phyloP scores from a whole-genome alignment of 2,329 filamentous ascomycete species.

The Ascosphaera apis region DNA sequence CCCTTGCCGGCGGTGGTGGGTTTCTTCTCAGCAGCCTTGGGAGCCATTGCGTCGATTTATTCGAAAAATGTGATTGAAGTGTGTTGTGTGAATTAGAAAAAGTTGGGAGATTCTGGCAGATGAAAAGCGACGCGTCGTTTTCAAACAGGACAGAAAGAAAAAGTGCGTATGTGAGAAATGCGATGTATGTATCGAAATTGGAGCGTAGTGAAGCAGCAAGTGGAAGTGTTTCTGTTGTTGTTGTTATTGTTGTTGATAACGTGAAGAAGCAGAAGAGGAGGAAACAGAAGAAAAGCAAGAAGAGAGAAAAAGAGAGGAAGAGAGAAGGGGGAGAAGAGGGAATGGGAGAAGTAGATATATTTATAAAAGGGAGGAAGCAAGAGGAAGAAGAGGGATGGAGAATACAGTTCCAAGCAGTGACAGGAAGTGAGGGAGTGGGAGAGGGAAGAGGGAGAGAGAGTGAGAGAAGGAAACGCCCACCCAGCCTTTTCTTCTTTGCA shows the following conservation, averaged over 20 bases:
- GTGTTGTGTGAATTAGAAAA: neutral
- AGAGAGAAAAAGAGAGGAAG: slow-evolving; percentile 9
- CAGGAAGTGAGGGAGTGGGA: no score
- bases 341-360: slow-evolving; percentile 20
- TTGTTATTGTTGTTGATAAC: slow-evolving; percentile 8
- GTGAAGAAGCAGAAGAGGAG: slow-evolving; percentile 14
- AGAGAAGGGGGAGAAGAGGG: slow-evolving; percentile 9
- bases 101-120: slow-evolving; percentile 13
- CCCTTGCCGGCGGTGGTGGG: slow-evolving; percentile 85
- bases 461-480: no score
- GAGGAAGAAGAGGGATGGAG: slow-evolving; percentile 4
- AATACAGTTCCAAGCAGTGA: no score
- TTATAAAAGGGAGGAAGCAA: slow-evolving; percentile 22
- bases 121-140: slow-evolving; percentile 2
- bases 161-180: no score
- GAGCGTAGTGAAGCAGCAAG: slow-evolving; percentile 8
- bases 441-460: no score
- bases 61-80: slow-evolving; percentile 14
- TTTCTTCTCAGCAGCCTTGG: slow-evolving; percentile 97
- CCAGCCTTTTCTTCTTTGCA: no score
- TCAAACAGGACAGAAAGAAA: no score
- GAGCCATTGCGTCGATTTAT: slow-evolving; percentile 47
- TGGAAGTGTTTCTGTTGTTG: slow-evolving; percentile 5
- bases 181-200: slow-evolving; percentile 4
- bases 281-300: slow-evolving; percentile 12